Percentiles rank a stretch among this genome's conserved stretches.
These are phyloP conservation scores for Hypoxylon crocopeplum DNA, from an alignment of 495 filamentous ascomycete species.

Conservation along the genomic window DNA sequence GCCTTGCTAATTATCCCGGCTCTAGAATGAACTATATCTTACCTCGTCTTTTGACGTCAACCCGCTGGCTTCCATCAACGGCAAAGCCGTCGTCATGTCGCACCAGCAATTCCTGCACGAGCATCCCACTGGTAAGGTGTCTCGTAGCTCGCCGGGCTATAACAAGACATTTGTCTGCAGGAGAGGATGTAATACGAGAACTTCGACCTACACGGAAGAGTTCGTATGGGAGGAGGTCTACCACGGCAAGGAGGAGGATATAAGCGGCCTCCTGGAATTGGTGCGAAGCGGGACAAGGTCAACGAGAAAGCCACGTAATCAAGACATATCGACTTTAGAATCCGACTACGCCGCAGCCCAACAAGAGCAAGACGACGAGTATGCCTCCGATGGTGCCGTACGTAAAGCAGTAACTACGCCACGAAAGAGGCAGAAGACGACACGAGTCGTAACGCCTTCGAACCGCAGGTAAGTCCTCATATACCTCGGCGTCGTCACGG, in stretches of 20 bases:
- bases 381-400: conserved; percentile 55
- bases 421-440: conserved; percentile 47
- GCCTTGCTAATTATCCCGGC: conserved; percentile 5
- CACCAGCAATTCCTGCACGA: conserved; percentile 64
- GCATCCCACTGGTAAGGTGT: conserved; percentile 80
- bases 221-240: conserved; percentile 91
- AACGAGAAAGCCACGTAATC: conserved; percentile 64
- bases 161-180: conserved; percentile 93
- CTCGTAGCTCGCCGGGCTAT: conserved; percentile 73
- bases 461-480: conserved; percentile 39
- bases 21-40: conserved; percentile 87
- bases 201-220: conserved; percentile 89
- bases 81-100: conserved; percentile 82
- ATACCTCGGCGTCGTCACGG: background rate
- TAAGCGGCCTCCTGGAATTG: conserved; percentile 66
- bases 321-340: conserved; percentile 38
- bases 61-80: conserved; percentile 87
- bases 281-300: conserved; percentile 74
- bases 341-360: conserved; percentile 54
- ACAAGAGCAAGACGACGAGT: conserved; percentile 43
- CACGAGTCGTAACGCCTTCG: conserved; percentile 35
- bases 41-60: conserved; percentile 85
- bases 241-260: conserved; percentile 63
- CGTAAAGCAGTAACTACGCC: conserved; percentile 42
- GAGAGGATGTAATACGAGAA: conserved; percentile 84